Conservation (phyloP, 2,329 filamentous ascomycete genomes). For the Teratosphaeria pseudoeucalypti region DNA sequence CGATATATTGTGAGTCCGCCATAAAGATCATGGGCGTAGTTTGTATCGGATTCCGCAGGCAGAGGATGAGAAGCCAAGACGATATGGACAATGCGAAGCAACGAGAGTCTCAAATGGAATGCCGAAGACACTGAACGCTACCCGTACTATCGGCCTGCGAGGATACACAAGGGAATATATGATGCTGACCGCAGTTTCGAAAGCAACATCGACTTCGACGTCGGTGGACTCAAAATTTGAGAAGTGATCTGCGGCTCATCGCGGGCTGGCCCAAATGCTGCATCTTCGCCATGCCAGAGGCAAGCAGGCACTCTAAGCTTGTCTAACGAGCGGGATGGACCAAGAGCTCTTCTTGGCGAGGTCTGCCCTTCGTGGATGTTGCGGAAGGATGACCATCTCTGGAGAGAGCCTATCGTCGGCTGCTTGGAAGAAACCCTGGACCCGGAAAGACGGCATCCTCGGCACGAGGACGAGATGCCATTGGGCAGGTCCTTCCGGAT, state of each 20-base stretch:
- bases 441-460: background rate
- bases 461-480: background rate
- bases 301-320: background rate
- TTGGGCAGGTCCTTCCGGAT: background rate
- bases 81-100: background rate
- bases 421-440: background rate
- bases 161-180: background rate
- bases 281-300: background rate
- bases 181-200: background rate
- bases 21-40: background rate
- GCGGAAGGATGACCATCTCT: background rate
- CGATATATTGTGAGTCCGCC: background rate
- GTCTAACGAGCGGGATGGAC: background rate
- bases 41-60: background rate
- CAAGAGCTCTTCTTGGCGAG: background rate
- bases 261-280: background rate
- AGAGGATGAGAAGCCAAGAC: background rate
- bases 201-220: background rate
- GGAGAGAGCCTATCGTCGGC: background rate
- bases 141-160: background rate
- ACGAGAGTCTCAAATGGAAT: no score
- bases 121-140: no score
- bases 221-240: background rate
- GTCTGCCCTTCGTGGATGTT: background rate
- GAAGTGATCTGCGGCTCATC: background rate